phyloP scores from a whole-genome alignment of 2,329 filamentous ascomycete species.

The Mycocentrospora acerina region DNA sequence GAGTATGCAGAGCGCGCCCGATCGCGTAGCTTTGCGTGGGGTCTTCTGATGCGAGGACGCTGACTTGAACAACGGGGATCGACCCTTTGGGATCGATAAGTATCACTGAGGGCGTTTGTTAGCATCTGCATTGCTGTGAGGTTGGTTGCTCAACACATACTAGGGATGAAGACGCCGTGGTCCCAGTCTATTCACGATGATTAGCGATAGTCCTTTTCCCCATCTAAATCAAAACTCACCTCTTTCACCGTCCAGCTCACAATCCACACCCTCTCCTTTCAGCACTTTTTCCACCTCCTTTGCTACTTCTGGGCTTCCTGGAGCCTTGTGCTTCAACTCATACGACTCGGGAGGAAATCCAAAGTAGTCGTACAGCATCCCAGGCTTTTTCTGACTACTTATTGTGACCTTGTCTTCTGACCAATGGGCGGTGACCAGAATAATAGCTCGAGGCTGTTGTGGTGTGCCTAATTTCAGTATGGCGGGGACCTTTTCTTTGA shows the following conservation, averaged over 20 bases:
- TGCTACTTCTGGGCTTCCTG: constrained; percentile 58
- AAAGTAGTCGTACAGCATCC: constrained; percentile 60
- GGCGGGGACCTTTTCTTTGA: constrained; percentile 56
- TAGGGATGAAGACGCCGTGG: constrained; percentile 62
- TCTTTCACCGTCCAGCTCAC: constrained; percentile 32
- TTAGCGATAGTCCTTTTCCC: not conserved
- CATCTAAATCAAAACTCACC: constrained; percentile 14
- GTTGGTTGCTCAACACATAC: no score
- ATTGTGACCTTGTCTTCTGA: constrained; percentile 53
- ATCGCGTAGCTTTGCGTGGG: constrained; percentile 53
- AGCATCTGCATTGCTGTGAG: no score
- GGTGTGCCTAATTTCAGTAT: constrained; percentile 58
- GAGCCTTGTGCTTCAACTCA: constrained; percentile 57
- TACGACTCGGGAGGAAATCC: constrained; percentile 61
- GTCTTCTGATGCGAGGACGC: constrained; percentile 56
- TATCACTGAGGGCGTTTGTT: constrained; percentile 36
- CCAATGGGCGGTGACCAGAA: constrained; percentile 63
- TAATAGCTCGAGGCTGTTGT: constrained; percentile 53
- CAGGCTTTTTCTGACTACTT: constrained; percentile 51
- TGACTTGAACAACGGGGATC: constrained; percentile 60
- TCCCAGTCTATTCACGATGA: constrained; percentile 57
- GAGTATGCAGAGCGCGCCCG: constrained; percentile 53
- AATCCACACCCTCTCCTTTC: constrained; percentile 48
- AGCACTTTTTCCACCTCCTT: constrained; percentile 51
- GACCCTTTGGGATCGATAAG: constrained; percentile 56